Evolutionary conservation across 2,329 filamentous ascomycete genomes (phyloP).

Genomic region (Trichoderma lentiforme): DNA sequence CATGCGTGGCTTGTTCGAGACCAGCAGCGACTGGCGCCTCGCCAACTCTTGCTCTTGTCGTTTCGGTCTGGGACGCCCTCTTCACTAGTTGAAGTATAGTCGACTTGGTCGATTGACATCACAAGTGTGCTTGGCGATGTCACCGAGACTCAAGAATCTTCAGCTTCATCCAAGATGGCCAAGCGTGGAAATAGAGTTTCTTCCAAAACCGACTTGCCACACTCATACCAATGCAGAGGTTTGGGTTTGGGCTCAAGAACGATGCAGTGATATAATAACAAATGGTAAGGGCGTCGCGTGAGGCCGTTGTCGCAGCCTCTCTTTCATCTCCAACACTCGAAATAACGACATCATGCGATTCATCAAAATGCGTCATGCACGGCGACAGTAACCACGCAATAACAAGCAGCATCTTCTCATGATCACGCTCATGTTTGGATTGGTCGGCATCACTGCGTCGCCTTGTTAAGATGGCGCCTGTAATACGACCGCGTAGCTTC

Average conservation of each 20-base stretch:
- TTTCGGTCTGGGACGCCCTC: neutral
- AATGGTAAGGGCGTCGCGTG: neutral
- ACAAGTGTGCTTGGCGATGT: neutral
- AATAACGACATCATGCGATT: neutral
- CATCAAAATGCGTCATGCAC: neutral
- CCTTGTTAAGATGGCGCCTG: neutral
- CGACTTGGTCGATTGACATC: neutral
- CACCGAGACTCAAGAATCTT: neutral
- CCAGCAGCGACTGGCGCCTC: neutral
- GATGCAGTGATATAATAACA: neutral
- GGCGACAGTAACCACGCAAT: neutral
- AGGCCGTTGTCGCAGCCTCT: neutral
- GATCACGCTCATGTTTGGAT: neutral
- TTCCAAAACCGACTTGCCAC: neutral
- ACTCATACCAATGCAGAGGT: neutral
- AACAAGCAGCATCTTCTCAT: neutral
- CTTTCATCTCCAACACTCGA: neutral
- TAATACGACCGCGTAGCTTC: neutral
- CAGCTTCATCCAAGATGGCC: neutral
- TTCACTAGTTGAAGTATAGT: neutral
- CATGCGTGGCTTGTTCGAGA: conserved; percentile 1
- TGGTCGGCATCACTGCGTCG: neutral
- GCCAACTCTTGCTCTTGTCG: neutral
- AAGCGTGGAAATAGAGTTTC: conserved; percentile 2
- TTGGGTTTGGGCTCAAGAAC: neutral